Base-by-base conservation (phyloP, 495 filamentous ascomycete genomes). In the Penicillium cosmopolitanum region DNA sequence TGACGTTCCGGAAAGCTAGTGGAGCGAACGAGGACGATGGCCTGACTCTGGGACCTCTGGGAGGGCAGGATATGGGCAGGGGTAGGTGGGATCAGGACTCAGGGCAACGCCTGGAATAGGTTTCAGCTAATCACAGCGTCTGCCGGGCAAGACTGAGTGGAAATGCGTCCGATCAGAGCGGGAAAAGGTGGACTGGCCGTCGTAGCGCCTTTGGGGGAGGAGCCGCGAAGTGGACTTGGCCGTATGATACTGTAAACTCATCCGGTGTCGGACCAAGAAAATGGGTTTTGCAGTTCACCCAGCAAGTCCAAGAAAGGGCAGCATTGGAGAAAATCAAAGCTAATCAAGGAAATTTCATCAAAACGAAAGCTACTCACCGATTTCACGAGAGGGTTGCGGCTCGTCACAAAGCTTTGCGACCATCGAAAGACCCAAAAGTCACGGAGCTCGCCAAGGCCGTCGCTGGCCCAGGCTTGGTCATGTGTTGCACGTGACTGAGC, bases 11-110 rank as follows among this genome's bases (percentile, higher is more conserved):
- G 69, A 42, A 55, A 64, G 57, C 61, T 43, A 62, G 68, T 73
- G 67, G 70, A 67, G 60, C 68, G 57, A 64, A 65, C 42, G 42
- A 53, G 65, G 63, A 73, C 70, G 69, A 75, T 75, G 74, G 70
- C 66, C 72, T 77, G 72, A 77, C 42, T 18, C 16, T 31, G 28
- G 28, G 42, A 19, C 15, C 61, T 66, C 58, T 68, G 61, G 52
- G 56, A 68, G 60, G 36, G 42, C 42, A 44, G 42, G 42, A 44
- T 40, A n/a, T 44, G 42, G 42, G 59, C 54, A 66, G 63, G 66
- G 67, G 57, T 42, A 58, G 52, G 10, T 48, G 56, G 57, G 62
- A 59, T 56, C 58, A 66, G 57, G 55, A 51, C 60, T 56, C 58
- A 66, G 57, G 55, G 51, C 60, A 57, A 58, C 50, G 58, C 58